A percentile compares a stretch with the other conserved stretches of the same genome.
Conservation (phyloP, 2,329 filamentous ascomycete genomes). For the Fusarium circinatum region DNA sequence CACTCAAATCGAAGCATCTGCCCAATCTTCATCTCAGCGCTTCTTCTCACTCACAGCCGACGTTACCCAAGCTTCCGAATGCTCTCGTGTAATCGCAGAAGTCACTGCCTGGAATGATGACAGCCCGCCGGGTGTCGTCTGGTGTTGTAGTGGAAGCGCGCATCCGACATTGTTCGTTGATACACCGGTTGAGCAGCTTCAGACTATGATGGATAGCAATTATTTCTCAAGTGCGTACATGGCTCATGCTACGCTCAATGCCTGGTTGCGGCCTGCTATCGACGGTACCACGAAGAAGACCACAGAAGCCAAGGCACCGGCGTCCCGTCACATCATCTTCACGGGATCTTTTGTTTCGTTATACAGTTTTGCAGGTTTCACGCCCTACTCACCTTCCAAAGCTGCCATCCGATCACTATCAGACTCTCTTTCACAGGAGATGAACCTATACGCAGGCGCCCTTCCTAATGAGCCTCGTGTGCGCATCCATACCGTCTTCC, state of each 20-base stretch:
- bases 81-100: slow-evolving; percentile 14
- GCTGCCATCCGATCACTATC: slow-evolving; percentile 27
- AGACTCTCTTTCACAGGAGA: slow-evolving; percentile 31
- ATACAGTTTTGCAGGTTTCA: slow-evolving; percentile 29
- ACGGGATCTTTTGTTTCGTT: slow-evolving; percentile 32
- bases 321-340: slow-evolving; percentile 25
- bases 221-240: slow-evolving; percentile 35
- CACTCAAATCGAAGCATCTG: slow-evolving; percentile 7
- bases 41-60: slow-evolving; percentile 18
- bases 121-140: slow-evolving; percentile 8
- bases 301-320: background rate
- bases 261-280: slow-evolving; percentile 15
- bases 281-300: background rate
- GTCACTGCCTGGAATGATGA: slow-evolving; percentile 20
- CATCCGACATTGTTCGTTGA: slow-evolving; percentile 32
- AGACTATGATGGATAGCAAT: slow-evolving; percentile 37
- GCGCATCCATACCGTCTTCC: slow-evolving; percentile 28
- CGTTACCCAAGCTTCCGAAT: slow-evolving; percentile 19
- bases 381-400: slow-evolving; percentile 25
- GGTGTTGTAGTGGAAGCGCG: slow-evolving; percentile 33
- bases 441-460: slow-evolving; percentile 29
- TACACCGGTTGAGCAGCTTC: slow-evolving; percentile 27
- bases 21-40: slow-evolving; percentile 10
- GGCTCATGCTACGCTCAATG: slow-evolving; percentile 29
- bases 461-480: slow-evolving; percentile 13